Evolutionary conservation across 179 eudicot species (phyloP), one percentile per base, ranked within the genome.

Genomic region (Corrigiola litoralis): DNA sequence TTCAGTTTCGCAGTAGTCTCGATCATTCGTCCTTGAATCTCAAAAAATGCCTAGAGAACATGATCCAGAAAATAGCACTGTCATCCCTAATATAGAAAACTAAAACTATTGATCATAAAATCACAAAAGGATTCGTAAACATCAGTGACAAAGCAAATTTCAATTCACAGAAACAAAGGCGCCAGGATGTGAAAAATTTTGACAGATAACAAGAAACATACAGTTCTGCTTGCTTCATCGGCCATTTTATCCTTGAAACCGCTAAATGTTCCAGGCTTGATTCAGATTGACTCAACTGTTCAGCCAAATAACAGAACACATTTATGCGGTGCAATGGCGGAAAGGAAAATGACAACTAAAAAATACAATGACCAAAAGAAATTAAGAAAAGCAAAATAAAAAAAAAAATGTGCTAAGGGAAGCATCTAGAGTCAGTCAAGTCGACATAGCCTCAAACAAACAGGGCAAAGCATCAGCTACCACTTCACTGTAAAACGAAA

Each of bases 21-120:
- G 56, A 92, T 75, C 96, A 92, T 80, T 37, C 96, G 98, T 70
- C 85, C 84, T 78, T 89, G 98, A 80, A 92, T 87, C 79, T 92
- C 96, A 31, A 89, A 31, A 79, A 89, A 92, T 45, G 96, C 95
- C 98, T 92, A 63, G 40, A 51, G 33, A 69, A 33, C 25, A 44
- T 18, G 10, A 37, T 5, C n/a, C 18, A 7, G 3, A 48, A 38
- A 51, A 44, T 48, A 64, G 53, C 31, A 63, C 12, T 17, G 38
- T 34, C 20, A 33, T 25, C 18, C 34, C 21, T 21, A 12, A 28
- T 5, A 36, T 20, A 18, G 8, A 4, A 13, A 33, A 10, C 12
- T 24, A 25, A 21, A 23, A 28, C 13, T 44, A 4, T 9, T 18
- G 41, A 16, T n/a, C 2, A 13, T 13, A 5, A n/a, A 36, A 41